A percentile compares a stretch with the other conserved stretches of the same genome.
Evolutionary conservation across 352 stramenopile genomes (phyloP).

Genomic region (Phytophthora fragariae): DNA sequence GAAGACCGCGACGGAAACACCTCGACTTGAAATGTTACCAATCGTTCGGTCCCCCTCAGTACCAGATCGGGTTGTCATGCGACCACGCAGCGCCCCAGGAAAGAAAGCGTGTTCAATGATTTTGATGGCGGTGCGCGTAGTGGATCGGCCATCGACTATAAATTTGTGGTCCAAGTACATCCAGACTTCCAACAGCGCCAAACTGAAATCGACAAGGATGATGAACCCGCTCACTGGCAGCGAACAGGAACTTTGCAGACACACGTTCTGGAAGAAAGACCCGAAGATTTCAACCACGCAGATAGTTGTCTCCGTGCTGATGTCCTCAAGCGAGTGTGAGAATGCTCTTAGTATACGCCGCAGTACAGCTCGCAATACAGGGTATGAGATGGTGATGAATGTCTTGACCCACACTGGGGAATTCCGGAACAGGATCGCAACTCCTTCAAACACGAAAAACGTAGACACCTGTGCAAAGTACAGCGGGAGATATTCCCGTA

Average conservation of each 20-base stretch:
- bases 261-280: slow-evolving; percentile 39
- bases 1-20: not conserved
- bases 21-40: not conserved
- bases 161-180: slow-evolving; percentile 39
- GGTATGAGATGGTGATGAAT: slow-evolving; percentile 30
- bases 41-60: not conserved
- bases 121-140: slow-evolving; percentile 26
- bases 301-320: slow-evolving; percentile 45
- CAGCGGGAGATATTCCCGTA: slow-evolving; percentile 12
- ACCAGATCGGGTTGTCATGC: not conserved
- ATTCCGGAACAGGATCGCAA: slow-evolving; percentile 29
- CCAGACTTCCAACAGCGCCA: slow-evolving; percentile 24
- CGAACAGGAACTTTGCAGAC: slow-evolving; percentile 30
- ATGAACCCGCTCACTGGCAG: slow-evolving; percentile 24
- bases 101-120: slow-evolving; percentile 34
- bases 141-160: slow-evolving; percentile 19
- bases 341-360: slow-evolving; percentile 33
- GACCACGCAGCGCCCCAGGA: slow-evolving; percentile 1
- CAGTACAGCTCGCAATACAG: slow-evolving; percentile 22
- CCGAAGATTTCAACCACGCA: slow-evolving; percentile 43
- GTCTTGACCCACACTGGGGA: slow-evolving; percentile 22
- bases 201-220: slow-evolving; percentile 28
- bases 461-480: slow-evolving; percentile 17
- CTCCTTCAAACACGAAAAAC: slow-evolving; percentile 31
- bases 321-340: slow-evolving; percentile 35